Conservation (phyloP, 495 filamentous ascomycete genomes). For the Penicillium manginii region DNA sequence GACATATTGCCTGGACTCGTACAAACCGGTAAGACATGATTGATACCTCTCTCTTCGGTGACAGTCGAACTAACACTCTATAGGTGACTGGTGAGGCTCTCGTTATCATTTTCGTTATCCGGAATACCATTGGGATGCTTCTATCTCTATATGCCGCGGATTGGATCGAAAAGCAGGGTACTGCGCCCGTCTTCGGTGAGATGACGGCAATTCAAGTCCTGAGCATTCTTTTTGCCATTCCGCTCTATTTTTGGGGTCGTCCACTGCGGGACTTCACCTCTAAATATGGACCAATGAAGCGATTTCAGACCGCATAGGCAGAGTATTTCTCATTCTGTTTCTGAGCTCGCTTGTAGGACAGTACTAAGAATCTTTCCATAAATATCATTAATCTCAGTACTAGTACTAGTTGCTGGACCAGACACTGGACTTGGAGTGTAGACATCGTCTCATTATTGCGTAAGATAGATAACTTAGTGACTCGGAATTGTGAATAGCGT, state of each 20-base stretch:
- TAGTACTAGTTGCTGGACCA: too few relatives aligned
- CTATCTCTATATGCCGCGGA: slow-evolving; percentile 33
- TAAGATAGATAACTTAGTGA: too few relatives aligned
- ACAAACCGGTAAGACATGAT: slow-evolving; percentile 28
- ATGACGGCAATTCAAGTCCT: slow-evolving; percentile 36
- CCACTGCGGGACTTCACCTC: slow-evolving; percentile 24
- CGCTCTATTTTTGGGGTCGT: slow-evolving; percentile 30
- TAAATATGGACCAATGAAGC: slow-evolving; percentile 38
- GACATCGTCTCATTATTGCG: too few relatives aligned
- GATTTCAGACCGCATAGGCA: slow-evolving; percentile 15
- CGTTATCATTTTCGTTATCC: slow-evolving; percentile 39
- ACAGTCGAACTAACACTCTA: not conserved
- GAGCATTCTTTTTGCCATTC: slow-evolving; percentile 31
- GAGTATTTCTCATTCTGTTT: not conserved
- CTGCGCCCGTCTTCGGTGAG: slow-evolving; percentile 34
- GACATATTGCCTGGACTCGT: slow-evolving; percentile 38
- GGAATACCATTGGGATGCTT: slow-evolving; percentile 39
- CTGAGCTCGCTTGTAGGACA: too few relatives aligned
- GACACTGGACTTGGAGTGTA: too few relatives aligned
- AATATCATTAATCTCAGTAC: too few relatives aligned
- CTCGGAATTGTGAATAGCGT: too few relatives aligned
- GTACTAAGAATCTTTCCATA: too few relatives aligned
- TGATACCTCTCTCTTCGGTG: not conserved
- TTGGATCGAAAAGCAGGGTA: slow-evolving; percentile 35
- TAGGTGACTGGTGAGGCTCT: slow-evolving; percentile 34